These are phyloP conservation scores for Tilletia walkeri DNA, from an alignment of 1,284 basidiomycete genomes.

Conservation along the genomic window DNA sequence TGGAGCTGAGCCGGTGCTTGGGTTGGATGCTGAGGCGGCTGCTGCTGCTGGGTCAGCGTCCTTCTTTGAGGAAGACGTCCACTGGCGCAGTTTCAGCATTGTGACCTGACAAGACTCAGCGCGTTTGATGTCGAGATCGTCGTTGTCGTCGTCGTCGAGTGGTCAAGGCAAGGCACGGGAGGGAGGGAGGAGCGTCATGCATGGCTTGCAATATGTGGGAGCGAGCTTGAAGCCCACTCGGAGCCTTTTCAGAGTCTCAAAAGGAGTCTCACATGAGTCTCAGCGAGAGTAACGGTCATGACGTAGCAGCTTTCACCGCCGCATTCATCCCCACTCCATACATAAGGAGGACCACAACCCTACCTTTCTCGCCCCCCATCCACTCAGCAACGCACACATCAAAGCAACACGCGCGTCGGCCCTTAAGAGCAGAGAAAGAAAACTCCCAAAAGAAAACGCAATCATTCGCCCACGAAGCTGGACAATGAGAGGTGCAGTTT, in stretches of 20 bases:
- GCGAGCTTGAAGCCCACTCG: too few species aligned
- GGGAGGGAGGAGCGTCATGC: too few species aligned
- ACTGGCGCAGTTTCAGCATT: conserved; percentile 16
- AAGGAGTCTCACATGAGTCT: too few species aligned
- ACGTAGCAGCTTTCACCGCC: neutral
- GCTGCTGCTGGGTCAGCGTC: conserved; percentile 2
- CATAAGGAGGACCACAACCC: too few species aligned
- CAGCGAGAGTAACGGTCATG: neutral
- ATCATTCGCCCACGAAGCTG: conserved; percentile 16
- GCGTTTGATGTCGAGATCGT: neutral
- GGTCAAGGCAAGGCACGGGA: too few species aligned
- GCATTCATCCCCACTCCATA: too few species aligned
- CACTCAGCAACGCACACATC: neutral
- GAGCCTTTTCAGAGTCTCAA: neutral
- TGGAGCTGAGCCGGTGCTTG: neutral
- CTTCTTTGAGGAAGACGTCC: conserved; percentile 15
- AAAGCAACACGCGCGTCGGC: too few species aligned
- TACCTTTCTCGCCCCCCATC: neutral
- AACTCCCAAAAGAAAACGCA: neutral
- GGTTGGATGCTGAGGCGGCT: neutral
- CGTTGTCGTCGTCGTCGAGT: neutral
- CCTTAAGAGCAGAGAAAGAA: too few species aligned
- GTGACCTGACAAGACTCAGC: neutral
- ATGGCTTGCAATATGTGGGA: too few species aligned
- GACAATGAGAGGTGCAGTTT: conserved; percentile 14